phyloP scores from a whole-genome alignment of 768 basidiomycete species.

The Trametes villosa region DNA sequence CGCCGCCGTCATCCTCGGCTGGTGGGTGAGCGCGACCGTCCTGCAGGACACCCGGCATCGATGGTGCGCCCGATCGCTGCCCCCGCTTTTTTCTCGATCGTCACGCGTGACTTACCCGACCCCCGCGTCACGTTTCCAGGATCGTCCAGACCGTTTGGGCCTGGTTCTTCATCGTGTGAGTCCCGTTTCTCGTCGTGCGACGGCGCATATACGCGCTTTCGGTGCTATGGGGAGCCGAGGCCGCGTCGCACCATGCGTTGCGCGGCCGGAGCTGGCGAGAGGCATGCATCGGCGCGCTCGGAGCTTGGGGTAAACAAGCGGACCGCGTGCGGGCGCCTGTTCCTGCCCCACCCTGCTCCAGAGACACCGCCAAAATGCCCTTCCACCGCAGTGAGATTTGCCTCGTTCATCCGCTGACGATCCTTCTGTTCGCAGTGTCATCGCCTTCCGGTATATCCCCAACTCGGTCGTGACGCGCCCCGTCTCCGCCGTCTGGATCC shows the following conservation, averaged over 20 bases:
- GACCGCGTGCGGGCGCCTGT: too few species aligned
- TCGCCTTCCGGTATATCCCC: slow-evolving; percentile 86
- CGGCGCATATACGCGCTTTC: background rate
- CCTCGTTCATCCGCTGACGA: slow-evolving; percentile 3
- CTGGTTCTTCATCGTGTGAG: slow-evolving; percentile 80
- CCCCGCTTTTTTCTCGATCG: slow-evolving; percentile 11
- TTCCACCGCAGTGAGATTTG: background rate
- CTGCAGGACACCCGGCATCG: slow-evolving; percentile 71
- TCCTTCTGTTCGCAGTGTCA: slow-evolving; percentile 44
- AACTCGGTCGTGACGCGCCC: slow-evolving; percentile 71
- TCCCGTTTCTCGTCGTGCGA: slow-evolving; percentile 10
- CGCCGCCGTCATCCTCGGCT: slow-evolving; percentile 70
- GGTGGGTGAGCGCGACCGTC: slow-evolving; percentile 84
- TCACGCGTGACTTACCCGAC: slow-evolving; percentile 11
- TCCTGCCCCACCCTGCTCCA: too few species aligned
- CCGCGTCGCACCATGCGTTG: background rate
- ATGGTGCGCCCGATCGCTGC: slow-evolving; percentile 57
- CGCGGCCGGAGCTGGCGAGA: background rate
- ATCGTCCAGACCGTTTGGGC: slow-evolving; percentile 81
- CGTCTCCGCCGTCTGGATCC: slow-evolving; percentile 72
- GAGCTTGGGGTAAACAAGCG: slow-evolving; percentile 3
- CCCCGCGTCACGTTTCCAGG: slow-evolving; percentile 43
- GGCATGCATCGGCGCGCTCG: background rate
- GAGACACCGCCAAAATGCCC: too few species aligned
- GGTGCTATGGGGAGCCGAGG: background rate